Percentiles rank a stretch among this genome's conserved stretches.
These are phyloP conservation scores for Prototheca stagnorum DNA, from an alignment of 163 green algal species.

Conservation along the genomic window DNA sequence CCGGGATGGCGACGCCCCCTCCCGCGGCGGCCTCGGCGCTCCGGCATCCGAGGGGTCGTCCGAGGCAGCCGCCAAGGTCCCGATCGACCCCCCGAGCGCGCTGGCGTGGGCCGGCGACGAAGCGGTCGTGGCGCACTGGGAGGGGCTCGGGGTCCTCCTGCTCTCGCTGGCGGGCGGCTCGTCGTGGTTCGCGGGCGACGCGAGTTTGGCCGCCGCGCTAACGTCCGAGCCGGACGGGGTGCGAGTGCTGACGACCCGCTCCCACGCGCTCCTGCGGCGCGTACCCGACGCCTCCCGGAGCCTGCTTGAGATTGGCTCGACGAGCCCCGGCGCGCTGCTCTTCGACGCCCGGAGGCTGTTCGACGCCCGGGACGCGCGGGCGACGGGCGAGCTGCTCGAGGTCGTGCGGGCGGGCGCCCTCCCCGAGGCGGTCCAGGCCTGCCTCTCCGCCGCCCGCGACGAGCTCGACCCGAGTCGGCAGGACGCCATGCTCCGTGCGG, in stretches of 20 bases:
- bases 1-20: too few species aligned
- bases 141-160: slow-evolving; percentile 45
- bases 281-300: slow-evolving; percentile 35
- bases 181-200: slow-evolving; percentile 23
- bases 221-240: slow-evolving; percentile 48
- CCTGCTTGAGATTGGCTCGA: slow-evolving; percentile 60
- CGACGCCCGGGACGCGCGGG: slow-evolving; percentile 37
- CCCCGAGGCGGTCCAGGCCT: slow-evolving; percentile 40
- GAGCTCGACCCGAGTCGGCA: slow-evolving; percentile 39
- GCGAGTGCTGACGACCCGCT: slow-evolving; percentile 32
- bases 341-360: slow-evolving; percentile 65
- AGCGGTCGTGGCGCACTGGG: slow-evolving; percentile 55
- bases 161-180: slow-evolving; percentile 33
- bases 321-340: slow-evolving; percentile 50
- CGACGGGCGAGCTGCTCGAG: slow-evolving; percentile 36
- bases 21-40: too few species aligned
- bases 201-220: slow-evolving; percentile 11
- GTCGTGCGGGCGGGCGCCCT: slow-evolving; percentile 41
- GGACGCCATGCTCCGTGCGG: slow-evolving; percentile 38
- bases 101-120: slow-evolving; percentile 71
- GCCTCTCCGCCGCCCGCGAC: slow-evolving; percentile 45
- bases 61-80: too few species aligned
- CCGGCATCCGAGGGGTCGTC: too few species aligned
- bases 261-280: slow-evolving; percentile 44
- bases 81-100: slow-evolving; percentile 27